Conservation (phyloP, 331 rosid genomes). For the Ulmus americana region DNA sequence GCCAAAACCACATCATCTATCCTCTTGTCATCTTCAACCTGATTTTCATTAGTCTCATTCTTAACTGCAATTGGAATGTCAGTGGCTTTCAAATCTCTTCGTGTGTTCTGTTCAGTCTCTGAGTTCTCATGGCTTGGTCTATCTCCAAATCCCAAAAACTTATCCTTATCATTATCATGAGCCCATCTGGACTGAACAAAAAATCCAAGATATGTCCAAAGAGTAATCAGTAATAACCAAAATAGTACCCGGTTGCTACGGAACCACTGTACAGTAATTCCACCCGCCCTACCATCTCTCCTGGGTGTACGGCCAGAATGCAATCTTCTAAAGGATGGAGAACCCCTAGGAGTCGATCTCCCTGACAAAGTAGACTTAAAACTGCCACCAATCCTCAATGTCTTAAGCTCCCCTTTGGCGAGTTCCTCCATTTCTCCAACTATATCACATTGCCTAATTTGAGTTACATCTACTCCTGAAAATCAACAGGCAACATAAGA, state of each 20-base stretch:
- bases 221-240: slow-evolving; percentile 74
- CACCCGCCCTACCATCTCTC: slow-evolving; percentile 49
- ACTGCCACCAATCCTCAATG: slow-evolving; percentile 47
- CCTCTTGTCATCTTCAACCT: slow-evolving; percentile 25
- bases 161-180: slow-evolving; percentile 48
- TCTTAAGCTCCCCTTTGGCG: slow-evolving; percentile 45
- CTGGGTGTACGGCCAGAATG: slow-evolving; percentile 53
- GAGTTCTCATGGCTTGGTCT: slow-evolving; percentile 25
- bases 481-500: slow-evolving; percentile 15
- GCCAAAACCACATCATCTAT: slow-evolving; percentile 36
- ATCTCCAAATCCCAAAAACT: slow-evolving; percentile 42
- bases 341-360: slow-evolving; percentile 47
- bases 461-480: slow-evolving; percentile 7
- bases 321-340: slow-evolving; percentile 57
- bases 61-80: slow-evolving; percentile 26
- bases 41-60: slow-evolving; percentile 27
- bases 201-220: slow-evolving; percentile 82
- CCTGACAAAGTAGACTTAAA: slow-evolving; percentile 50
- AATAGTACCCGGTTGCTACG: slow-evolving; percentile 50
- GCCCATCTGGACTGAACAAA: slow-evolving; percentile 81
- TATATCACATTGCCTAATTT: slow-evolving; percentile 23
- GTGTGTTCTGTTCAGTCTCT: slow-evolving; percentile 35
- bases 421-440: slow-evolving; percentile 55
- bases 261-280: slow-evolving; percentile 47
- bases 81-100: slow-evolving; percentile 29